phyloP scores from a whole-genome alignment of 306 rosid species.

The Begonia fuchsioides region DNA sequence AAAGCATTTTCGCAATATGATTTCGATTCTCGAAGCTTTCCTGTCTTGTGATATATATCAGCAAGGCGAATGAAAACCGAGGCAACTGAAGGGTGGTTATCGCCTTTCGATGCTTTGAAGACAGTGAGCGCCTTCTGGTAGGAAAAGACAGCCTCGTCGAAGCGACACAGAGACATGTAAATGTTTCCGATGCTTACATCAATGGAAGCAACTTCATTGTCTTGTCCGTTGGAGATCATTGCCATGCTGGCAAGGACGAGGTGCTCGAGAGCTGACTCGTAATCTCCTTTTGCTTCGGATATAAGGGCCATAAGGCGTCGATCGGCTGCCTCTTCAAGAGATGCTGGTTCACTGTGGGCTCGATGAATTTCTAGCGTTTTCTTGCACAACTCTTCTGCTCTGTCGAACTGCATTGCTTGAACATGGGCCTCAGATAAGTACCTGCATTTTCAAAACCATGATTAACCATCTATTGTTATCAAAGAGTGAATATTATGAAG shows the following conservation, averaged over 20 bases:
- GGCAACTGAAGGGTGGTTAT: slow-evolving; percentile 86
- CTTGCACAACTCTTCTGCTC: slow-evolving; percentile 82
- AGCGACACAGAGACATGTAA: slow-evolving; percentile 89
- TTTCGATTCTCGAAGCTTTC: slow-evolving; percentile 89
- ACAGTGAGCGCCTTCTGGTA: slow-evolving; percentile 98
- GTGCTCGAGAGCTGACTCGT: slow-evolving; percentile 78
- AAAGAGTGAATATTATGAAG: too few species aligned
- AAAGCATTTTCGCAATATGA: slow-evolving; percentile 91
- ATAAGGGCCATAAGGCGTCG: slow-evolving; percentile 84
- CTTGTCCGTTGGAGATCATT: slow-evolving; percentile 88
- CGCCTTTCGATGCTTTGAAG: slow-evolving; percentile 79
- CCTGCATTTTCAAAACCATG: slow-evolving; percentile 25
- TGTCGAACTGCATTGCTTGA: slow-evolving; percentile 97
- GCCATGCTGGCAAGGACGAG: slow-evolving; percentile 99
- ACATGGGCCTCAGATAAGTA: slow-evolving; percentile 95
- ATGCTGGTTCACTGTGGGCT: slow-evolving; percentile 91
- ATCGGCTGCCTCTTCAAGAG: slow-evolving; percentile 96
- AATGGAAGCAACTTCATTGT: slow-evolving; percentile 83
- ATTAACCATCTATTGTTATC: not conserved
- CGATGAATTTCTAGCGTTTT: slow-evolving; percentile 83
- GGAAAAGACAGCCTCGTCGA: slow-evolving; percentile 91
- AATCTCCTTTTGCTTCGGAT: slow-evolving; percentile 85
- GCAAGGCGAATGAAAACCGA: slow-evolving; percentile 91
- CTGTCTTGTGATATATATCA: slow-evolving; percentile 86
- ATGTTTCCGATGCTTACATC: slow-evolving; percentile 94